These are phyloP conservation scores for Podospora australis DNA, from an alignment of 495 filamentous ascomycete species.

Conservation along the genomic window DNA sequence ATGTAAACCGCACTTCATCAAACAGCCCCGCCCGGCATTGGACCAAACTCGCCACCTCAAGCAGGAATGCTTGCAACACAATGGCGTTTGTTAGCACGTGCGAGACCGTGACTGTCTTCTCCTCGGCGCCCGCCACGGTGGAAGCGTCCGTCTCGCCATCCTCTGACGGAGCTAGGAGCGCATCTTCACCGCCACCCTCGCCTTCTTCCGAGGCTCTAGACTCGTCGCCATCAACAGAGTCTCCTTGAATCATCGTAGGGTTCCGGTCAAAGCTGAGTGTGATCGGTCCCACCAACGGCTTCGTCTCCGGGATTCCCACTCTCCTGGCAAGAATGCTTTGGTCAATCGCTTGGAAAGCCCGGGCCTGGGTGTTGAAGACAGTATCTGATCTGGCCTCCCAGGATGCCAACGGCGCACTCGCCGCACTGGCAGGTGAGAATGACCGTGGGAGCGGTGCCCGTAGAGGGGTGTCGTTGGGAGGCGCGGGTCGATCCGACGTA, in stretches of 20 bases:
- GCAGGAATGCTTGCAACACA: constrained; percentile 73
- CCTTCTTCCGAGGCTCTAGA: constrained; percentile 14
- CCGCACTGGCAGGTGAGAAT: constrained; percentile 30
- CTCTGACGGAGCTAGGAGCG: constrained; percentile 29
- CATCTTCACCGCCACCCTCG: constrained; percentile 17
- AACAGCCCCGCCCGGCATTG: constrained; percentile 83
- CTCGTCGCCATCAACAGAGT: constrained; percentile 15
- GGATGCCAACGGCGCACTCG: constrained; percentile 11
- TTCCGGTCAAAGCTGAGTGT: constrained; percentile 32
- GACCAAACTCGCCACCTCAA: constrained; percentile 81
- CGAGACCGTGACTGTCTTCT: constrained; percentile 61
- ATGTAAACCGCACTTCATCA: constrained; percentile 71
- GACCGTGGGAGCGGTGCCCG: constrained; percentile 18
- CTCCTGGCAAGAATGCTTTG: constrained; percentile 45
- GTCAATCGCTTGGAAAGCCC: constrained; percentile 47
- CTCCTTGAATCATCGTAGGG: constrained; percentile 16
- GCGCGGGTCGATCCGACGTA: constrained; percentile 11
- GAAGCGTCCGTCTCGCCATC: constrained; percentile 34
- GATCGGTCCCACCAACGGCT: constrained; percentile 29
- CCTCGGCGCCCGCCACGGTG: constrained; percentile 22
- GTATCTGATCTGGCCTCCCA: constrained; percentile 20
- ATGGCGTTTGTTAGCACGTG: constrained; percentile 81
- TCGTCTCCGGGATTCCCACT: constrained; percentile 33
- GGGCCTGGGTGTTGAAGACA: constrained; percentile 36
- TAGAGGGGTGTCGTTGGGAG: constrained; percentile 21